A percentile compares a stretch with the other conserved stretches of the same genome.
Conservation (phyloP, 163 green algal genomes). For the Prototheca wickerhamii region DNA sequence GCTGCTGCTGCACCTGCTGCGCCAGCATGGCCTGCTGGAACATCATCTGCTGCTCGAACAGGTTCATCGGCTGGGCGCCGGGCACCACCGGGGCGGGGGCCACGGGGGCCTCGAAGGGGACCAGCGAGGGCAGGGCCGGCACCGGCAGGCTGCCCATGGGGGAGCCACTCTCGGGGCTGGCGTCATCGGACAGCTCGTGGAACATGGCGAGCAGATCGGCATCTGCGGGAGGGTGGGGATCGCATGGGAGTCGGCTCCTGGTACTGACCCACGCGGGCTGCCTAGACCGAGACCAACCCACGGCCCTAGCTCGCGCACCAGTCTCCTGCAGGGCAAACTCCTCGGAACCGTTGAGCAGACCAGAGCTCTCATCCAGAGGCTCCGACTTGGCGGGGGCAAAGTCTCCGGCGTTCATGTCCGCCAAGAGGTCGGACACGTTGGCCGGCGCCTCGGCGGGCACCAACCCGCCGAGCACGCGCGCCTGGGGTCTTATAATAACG, state of each 20-base stretch:
- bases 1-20: slow-evolving; percentile 3
- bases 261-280: neutral
- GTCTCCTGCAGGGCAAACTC: neutral
- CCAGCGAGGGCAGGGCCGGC: neutral
- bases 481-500: neutral
- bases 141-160: neutral
- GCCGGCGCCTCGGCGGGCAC: no score
- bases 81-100: neutral
- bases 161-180: neutral
- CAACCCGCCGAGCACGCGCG: neutral
- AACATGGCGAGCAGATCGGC: slow-evolving; percentile 16
- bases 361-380: neutral
- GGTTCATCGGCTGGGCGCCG: neutral
- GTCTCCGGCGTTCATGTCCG: neutral
- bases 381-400: neutral
- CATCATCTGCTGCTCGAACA: slow-evolving; percentile 14
- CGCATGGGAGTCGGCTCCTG: neutral
- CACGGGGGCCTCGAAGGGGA: neutral
- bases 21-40: slow-evolving; percentile 16
- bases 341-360: neutral
- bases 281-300: neutral
- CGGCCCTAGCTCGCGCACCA: neutral
- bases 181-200: neutral
- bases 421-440: neutral
- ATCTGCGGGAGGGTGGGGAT: slow-evolving; percentile 3